A percentile compares a stretch with the other conserved stretches of the same genome.
phyloP scores from a whole-genome alignment of 129 eudicot genomes.

The Lonicera japonica region DNA sequence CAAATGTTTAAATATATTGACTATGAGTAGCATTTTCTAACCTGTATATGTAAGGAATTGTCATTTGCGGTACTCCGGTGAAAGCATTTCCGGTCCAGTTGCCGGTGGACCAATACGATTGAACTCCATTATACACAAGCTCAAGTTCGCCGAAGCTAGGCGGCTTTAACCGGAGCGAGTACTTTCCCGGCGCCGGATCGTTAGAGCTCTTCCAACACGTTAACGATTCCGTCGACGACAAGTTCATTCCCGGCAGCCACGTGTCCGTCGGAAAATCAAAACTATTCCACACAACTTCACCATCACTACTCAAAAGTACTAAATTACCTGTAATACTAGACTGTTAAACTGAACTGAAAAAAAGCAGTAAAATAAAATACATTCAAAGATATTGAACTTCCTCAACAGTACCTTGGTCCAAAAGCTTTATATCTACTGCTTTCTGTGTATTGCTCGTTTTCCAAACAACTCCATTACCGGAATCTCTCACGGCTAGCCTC shows the following conservation, averaged over 20 bases:
- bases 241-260: constrained; percentile 88
- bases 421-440: constrained; percentile 35
- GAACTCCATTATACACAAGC: constrained; percentile 21
- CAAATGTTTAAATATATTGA: too few species aligned
- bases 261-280: constrained; percentile 79
- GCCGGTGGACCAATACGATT: constrained; percentile 65
- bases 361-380: too few species aligned
- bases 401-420: constrained; percentile 78
- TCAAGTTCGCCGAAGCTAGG: constrained; percentile 81
- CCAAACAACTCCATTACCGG: constrained; percentile 43
- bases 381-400: too few species aligned
- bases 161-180: constrained; percentile 63
- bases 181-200: constrained; percentile 83
- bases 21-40: too few species aligned
- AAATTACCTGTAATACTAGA: too few species aligned
- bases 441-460: constrained; percentile 15
- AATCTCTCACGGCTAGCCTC: constrained; percentile 35
- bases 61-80: constrained; percentile 76
- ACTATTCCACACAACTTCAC: constrained; percentile 57
- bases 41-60: constrained; percentile 62
- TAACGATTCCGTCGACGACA: constrained; percentile 42
- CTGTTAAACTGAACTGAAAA: too few species aligned
- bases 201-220: constrained; percentile 55
- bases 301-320: constrained; percentile 26
- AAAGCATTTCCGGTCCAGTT: constrained; percentile 68